These are phyloP conservation scores for Amaranthus cruentus DNA, from an alignment of 148 eudicot genomes.

Conservation along the genomic window DNA sequence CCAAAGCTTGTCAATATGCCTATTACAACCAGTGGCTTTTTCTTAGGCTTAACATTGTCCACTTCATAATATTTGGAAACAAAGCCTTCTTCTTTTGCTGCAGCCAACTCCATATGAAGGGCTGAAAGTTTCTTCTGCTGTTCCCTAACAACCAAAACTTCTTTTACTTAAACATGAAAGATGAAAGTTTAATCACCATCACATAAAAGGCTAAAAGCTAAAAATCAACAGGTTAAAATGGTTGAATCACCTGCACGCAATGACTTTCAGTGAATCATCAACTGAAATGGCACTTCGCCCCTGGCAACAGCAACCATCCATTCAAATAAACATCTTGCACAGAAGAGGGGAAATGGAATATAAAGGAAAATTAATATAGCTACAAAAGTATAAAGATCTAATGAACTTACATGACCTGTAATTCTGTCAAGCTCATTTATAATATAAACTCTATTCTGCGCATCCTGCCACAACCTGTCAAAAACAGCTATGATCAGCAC, in stretches of 20 bases:
- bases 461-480: slow-evolving; percentile 82
- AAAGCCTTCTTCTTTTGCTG: slow-evolving; percentile 73
- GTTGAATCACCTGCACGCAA: slow-evolving; percentile 66
- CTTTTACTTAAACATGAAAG: neutral
- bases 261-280: slow-evolving; percentile 70
- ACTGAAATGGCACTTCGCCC: slow-evolving; percentile 67
- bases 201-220: neutral
- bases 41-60: slow-evolving; percentile 34
- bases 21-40: slow-evolving; percentile 55
- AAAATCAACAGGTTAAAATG: neutral
- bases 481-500: slow-evolving; percentile 9
- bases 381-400: neutral
- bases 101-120: slow-evolving; percentile 67
- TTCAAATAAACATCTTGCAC: neutral
- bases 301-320: slow-evolving; percentile 30
- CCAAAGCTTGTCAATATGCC: slow-evolving; percentile 80
- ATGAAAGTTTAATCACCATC: slow-evolving; percentile 10
- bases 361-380: neutral
- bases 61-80: slow-evolving; percentile 36
- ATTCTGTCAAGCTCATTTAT: slow-evolving; percentile 74
- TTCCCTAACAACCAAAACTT: slow-evolving; percentile 54
- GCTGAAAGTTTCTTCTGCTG: slow-evolving; percentile 63
- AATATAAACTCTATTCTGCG: slow-evolving; percentile 65
- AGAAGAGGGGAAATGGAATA: neutral
- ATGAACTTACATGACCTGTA: slow-evolving; percentile 67